Evolutionary conservation across 2,329 filamentous ascomycete species (phyloP), one percentile per base, ranked within the genome.

Genomic region (Verticillium tricorpus): DNA sequence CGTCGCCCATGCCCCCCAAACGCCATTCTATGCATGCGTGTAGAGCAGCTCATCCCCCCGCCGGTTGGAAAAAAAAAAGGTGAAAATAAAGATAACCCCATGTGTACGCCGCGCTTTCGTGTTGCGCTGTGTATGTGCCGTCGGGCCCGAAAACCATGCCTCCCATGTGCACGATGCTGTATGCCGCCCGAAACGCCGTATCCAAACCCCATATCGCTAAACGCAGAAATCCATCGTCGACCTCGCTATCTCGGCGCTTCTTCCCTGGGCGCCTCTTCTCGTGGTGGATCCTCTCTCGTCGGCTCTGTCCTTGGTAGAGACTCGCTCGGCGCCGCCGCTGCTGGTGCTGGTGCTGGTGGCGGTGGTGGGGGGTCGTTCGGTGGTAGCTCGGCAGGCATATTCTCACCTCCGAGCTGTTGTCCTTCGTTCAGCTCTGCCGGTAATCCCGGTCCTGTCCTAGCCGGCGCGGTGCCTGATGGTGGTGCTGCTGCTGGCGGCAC

Each of bases 341-440:
- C 11, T 8, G 45, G 6, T 25, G 45, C n/a, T 22, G 40, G 8
- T 56, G 19, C 19, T 25, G 9, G 54, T 1, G 25, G 54, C 15
- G 54, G 54, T 34, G 31, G 54, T 32, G 54, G 54, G 2, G 8
- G 22, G n/a, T 64, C 62, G 35, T 59, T 61, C 17, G 61, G 25
- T 25, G 40, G 61, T 17, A 66, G 58, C 39, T 66, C 64, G 11
- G 63, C 64, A 2, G 64, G 64, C 58, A 66, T 61, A 9, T 57
- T 59, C 39, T 61, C 61, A 9, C 63, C 63, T 9, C 61, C 64
- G 0, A 37, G 57, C 3, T 58, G 57, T 1, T 58, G 63, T 4
- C 61, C 64, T 14, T 64, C 63, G 3, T 59, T 45, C 5, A 66
- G 57, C 31, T 66, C 64, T 22, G 40, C 63, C 9, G 64, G 64